Evolutionary conservation across 805 yeast species (phyloP), one percentile per base, ranked within the genome.

Genomic region (Danielia oregonensis): DNA sequence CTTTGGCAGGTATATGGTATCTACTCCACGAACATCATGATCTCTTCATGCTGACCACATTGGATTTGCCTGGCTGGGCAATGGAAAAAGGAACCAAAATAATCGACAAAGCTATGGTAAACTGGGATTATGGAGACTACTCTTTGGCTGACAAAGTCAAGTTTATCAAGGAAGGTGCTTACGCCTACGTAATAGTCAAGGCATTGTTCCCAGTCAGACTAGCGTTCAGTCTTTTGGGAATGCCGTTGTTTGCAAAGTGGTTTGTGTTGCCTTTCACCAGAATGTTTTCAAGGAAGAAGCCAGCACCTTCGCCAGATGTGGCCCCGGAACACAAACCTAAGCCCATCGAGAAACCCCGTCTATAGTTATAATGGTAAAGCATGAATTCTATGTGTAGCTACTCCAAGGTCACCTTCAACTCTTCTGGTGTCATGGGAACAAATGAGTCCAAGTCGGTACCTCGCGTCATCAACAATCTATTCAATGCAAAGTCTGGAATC

Each of bases 141-240:
- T 58, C 69, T 26, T 48, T 79, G 11, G 68, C 65, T 26, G 78
- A 76, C 23, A 76, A 78, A 42, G 65, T 81, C 30, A 63, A 65
- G 32, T 52, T 81, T 17, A 60, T 85, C 5, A 54, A 79, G 44
- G 85, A 83, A 43, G 94, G 94, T 7, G 88, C 89, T 0, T 70
- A 82, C 17, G 79, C 94, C 0, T 86, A 79, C 48, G 82, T 80
- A 4, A 59, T 80, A 4, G 86, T 83, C 9, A 85, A 85, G 50
- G 63, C 70, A 7, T 49, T 73, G 15, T 55, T 78, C 40, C 86
- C 86, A 0, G 32, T 77, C 2, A 61, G 87, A 35, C 59, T 78
- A 1, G 53, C 69, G 7, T 38, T 74, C 14, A 74, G 81, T 26
- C 47, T 80, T 32, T 49, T 68, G 30, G 56, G 71, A 22, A 79